phyloP scores from a whole-genome alignment of 345 rosid species.

The Eutrema yunnanense region DNA sequence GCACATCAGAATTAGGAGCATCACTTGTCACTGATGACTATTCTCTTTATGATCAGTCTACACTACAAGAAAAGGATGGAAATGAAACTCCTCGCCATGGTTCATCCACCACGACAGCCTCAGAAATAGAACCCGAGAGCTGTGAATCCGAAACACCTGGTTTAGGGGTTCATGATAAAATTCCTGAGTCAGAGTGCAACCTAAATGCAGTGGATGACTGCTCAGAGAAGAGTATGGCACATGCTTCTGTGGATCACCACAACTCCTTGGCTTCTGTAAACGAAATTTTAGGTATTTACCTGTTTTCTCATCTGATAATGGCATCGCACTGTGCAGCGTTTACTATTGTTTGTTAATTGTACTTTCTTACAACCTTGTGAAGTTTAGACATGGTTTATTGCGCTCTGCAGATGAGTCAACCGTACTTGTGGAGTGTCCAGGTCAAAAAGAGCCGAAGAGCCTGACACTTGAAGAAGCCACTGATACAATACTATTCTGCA shows the following conservation, averaged over 20 bases:
- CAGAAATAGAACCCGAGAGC: conserved; percentile 60
- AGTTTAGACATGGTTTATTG: conserved; percentile 3
- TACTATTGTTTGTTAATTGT: background rate
- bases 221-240: conserved; percentile 35
- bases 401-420: conserved; percentile 62
- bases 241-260: conserved; percentile 37
- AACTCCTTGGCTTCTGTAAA: conserved; percentile 36
- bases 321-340: conserved; percentile 1
- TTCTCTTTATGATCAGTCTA: conserved; percentile 27
- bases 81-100: conserved; percentile 34
- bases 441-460: conserved; percentile 70
- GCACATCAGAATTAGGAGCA: conserved; percentile 34
- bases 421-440: conserved; percentile 50
- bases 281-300: conserved; percentile 43
- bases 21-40: conserved; percentile 34
- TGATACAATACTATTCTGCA: conserved; percentile 84
- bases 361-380: background rate
- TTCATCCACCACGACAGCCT: conserved; percentile 45
- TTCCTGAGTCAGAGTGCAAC: conserved; percentile 34
- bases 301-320: background rate
- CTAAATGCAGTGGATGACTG: conserved; percentile 37
- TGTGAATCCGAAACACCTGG: conserved; percentile 27
- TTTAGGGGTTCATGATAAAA: conserved; percentile 36
- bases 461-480: conserved; percentile 96
- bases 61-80: conserved; percentile 29